Evolutionary conservation across 371 early-diverging fungal genomes (phyloP).

Genomic region (Mucor circinelloides): DNA sequence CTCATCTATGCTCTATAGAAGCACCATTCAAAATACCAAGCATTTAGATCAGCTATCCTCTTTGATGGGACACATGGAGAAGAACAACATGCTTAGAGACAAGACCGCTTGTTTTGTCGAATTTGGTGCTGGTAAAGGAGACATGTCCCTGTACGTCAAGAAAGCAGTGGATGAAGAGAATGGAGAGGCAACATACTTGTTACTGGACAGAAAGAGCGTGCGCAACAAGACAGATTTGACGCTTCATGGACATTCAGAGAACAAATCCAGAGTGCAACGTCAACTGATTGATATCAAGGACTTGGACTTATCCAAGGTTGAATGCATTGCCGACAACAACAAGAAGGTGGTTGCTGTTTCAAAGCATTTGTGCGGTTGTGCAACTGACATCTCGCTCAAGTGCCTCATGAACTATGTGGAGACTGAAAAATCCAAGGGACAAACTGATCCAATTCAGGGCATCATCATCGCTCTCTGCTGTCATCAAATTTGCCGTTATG

Average conservation of each 20-base stretch:
- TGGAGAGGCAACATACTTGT: slow-evolving; percentile 61
- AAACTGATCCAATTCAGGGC: slow-evolving; percentile 59
- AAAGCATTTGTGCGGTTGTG: slow-evolving; percentile 93
- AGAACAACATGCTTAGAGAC: slow-evolving; percentile 59
- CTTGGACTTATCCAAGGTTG: slow-evolving; percentile 59
- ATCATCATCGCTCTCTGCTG: slow-evolving; percentile 91
- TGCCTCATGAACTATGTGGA: slow-evolving; percentile 69
- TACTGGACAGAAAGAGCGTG: slow-evolving; percentile 81
- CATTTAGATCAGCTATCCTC: slow-evolving; percentile 81
- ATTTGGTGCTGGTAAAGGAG: slow-evolving; percentile 85
- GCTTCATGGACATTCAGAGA: slow-evolving; percentile 35
- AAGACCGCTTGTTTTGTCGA: slow-evolving; percentile 69
- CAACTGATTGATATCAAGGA: slow-evolving; percentile 85
- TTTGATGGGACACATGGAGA: slow-evolving; percentile 76
- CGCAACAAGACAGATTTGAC: slow-evolving; percentile 66
- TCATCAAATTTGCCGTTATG: slow-evolving; percentile 84
- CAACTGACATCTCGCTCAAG: slow-evolving; percentile 86
- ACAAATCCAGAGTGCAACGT: slow-evolving; percentile 60
- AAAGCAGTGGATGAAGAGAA: slow-evolving; percentile 58
- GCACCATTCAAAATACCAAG: slow-evolving; percentile 52
- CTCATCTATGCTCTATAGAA: slow-evolving; percentile 20
- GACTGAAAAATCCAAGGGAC: slow-evolving; percentile 32
- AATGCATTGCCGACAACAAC: slow-evolving; percentile 32
- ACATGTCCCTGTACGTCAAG: slow-evolving; percentile 63
- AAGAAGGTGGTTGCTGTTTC: slow-evolving; percentile 73